Evolutionary conservation across 768 basidiomycete species (phyloP).

Genomic region (Sarcomyxa edulis): DNA sequence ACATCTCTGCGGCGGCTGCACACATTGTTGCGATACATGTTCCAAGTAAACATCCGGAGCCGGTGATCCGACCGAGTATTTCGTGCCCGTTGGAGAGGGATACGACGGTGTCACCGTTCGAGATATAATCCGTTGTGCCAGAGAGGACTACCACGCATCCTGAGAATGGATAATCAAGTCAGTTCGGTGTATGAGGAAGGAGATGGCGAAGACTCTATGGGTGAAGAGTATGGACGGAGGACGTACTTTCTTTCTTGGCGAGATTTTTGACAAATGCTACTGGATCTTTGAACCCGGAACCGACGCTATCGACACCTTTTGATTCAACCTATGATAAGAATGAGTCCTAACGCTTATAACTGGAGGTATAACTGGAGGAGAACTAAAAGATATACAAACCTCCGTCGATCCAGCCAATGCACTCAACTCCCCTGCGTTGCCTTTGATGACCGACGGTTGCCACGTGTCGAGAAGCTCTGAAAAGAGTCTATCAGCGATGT

Average conservation of each 20-base stretch:
- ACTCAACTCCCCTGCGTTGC: conserved; percentile 87
- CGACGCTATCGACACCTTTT: conserved; percentile 84
- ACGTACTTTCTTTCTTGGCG: conserved; percentile 71
- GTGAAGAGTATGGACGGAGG: too few species aligned
- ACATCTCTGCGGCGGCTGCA: conserved; percentile 46
- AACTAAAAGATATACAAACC: too few species aligned
- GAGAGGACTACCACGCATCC: conserved; percentile 81
- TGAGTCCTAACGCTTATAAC: neutral
- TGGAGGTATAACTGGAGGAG: too few species aligned
- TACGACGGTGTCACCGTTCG: conserved; percentile 72
- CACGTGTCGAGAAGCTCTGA: conserved; percentile 67
- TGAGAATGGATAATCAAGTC: conserved; percentile 22
- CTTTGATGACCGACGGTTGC: conserved; percentile 91
- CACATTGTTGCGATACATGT: conserved; percentile 78
- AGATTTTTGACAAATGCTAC: conserved; percentile 60
- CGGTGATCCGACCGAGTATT: conserved; percentile 77
- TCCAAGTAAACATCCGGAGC: conserved; percentile 83
- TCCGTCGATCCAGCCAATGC: conserved; percentile 72
- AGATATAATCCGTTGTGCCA: conserved; percentile 76
- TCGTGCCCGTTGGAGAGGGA: conserved; percentile 69
- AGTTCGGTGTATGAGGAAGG: neutral
- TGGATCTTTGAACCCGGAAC: conserved; percentile 74
- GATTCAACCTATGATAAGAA: conserved; percentile 47
- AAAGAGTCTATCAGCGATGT: too few species aligned
- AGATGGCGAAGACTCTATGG: neutral